Evolutionary conservation across 371 early-diverging fungal species (phyloP), one percentile per base, ranked within the genome.

Genomic region (Lichtheimia ornata): DNA sequence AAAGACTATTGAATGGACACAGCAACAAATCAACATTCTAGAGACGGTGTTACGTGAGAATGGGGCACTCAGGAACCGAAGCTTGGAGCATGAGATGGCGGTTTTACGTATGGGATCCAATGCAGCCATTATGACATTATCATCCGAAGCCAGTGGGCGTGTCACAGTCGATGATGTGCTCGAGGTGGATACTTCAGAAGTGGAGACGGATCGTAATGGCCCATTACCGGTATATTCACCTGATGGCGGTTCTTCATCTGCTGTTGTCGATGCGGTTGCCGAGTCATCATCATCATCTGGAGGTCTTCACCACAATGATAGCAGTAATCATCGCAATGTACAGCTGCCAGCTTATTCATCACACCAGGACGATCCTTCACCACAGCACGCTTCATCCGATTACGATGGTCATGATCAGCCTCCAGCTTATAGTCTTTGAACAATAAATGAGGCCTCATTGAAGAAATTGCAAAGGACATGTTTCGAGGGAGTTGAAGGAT

Each of bases 161-260:
- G 71, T 79, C 2, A 74, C 80, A 9, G 77, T 79, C 1, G 80
- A 79, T 62, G 80, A 79, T 65, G 80, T 64, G 15, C 50, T 79
- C 24, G 77, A 79, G 11, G 66, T 79, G 13, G 58, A 59, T 2
- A 56, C 69, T 30, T 66, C 71, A 40, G 41, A 53, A 41, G 53
- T 56, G 0, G 60, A 67, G 41, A 59, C 54, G 13, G 66, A 72
- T 54, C 51, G 64, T 24, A 68, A 62, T 30, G 56, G 64, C n/a
- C 56, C 61, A 11, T 68, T 79, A 50, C 79, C 79, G 1, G 70
- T 73, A 51, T 79, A 79, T 47, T 59, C 66, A 0, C 63, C 55
- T 25, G 51, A 59, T 55, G 41, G 42, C 13, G n/a, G 17, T 18
- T 25, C 35, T 4, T 12, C 12, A 12, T 15, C 27, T 17, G 17